These are phyloP conservation scores for Cryphonectria radicalis DNA, from an alignment of 2,329 filamentous ascomycete species.

Conservation along the genomic window DNA sequence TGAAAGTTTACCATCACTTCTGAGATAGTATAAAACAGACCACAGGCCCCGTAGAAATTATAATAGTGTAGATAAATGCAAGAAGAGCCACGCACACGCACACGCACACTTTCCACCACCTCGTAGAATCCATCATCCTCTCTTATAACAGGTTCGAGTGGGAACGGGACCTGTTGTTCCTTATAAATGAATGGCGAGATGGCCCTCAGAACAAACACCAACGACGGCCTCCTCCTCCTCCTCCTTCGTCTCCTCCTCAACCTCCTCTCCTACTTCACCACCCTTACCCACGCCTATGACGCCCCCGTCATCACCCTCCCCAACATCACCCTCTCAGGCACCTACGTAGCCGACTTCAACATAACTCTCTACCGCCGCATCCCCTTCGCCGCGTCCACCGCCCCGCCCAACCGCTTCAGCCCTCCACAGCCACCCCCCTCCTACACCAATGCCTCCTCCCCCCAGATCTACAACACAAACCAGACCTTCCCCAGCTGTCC, in stretches of 20 bases:
- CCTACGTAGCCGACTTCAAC: conserved; percentile 8
- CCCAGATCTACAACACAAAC: conserved; percentile 31
- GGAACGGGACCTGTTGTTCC: too few relatives aligned
- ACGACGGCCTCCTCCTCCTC: not conserved
- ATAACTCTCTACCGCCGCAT: conserved; percentile 54
- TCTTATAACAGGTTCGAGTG: too few relatives aligned
- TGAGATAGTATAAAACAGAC: too few relatives aligned
- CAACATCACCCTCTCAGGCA: conserved; percentile 5
- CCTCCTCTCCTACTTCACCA: not conserved
- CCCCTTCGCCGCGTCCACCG: conserved; percentile 50
- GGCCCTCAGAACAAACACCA: not conserved
- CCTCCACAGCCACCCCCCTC: conserved; percentile 39
- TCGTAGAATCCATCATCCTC: too few relatives aligned
- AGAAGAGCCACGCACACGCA: too few relatives aligned
- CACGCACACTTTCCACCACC: too few relatives aligned
- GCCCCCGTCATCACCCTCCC: conserved; percentile 2
- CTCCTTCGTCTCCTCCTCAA: not conserved
- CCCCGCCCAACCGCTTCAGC: conserved; percentile 50
- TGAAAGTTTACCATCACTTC: too few relatives aligned
- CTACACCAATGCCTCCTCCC: not conserved
- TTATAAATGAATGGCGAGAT: not conserved
- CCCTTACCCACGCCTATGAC: not conserved
- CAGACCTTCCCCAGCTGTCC: conserved; percentile 42
- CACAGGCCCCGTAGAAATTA: too few relatives aligned
- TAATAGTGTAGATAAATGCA: too few relatives aligned